Base-by-base conservation (phyloP, 2,329 filamentous ascomycete species). In the Aspergillus calidoustus region DNA sequence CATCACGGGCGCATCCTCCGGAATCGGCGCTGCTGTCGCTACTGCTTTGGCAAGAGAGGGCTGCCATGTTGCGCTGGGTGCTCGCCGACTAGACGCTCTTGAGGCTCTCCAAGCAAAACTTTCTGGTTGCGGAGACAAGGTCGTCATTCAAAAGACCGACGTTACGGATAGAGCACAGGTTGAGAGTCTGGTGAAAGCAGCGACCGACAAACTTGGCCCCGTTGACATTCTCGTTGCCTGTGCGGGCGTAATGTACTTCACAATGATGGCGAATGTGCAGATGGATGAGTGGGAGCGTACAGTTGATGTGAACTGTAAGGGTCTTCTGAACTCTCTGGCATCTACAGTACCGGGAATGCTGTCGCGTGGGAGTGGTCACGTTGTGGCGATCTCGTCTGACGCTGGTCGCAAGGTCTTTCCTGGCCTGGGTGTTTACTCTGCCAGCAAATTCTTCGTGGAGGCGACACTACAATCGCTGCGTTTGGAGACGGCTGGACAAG, bases 171-270 rank as follows among this genome's bases (percentile, higher is more conserved):
- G 82, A 63, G 75, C 77, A 4, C 84, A 93, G 68, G 89, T 93
- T 5, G 86, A 90, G 68, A 82, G 83, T 0, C 86, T 94, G 3
- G 81, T 93, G 63, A 76, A 78, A 3, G 81, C 84, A 0, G 82
- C 89, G 1, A 80, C 80, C 28, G 82, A 85, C 50, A 80, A 88
- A 67, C 86, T 93, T 0, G 91, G 91, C 0, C 86, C 88, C 0
- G 82, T 93, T 49, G 91, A 94, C 72, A 91, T 93, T 55, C 84
- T 94, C n/a, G 86, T 94, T 54, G 87, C 87, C 46, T 92, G 90
- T 71, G 91, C 91, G 0, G 91, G 91, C 41, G 91, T 94, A 72
- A 94, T 94, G 91, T 94, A 94, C 80, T 94, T 88, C 78, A 93
- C 91, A 58, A 88, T 93, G 87, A 93, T 94, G 91, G 86, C 88